Base-by-base conservation (phyloP, 2,329 filamentous ascomycete species). In the Alternaria postmessia region DNA sequence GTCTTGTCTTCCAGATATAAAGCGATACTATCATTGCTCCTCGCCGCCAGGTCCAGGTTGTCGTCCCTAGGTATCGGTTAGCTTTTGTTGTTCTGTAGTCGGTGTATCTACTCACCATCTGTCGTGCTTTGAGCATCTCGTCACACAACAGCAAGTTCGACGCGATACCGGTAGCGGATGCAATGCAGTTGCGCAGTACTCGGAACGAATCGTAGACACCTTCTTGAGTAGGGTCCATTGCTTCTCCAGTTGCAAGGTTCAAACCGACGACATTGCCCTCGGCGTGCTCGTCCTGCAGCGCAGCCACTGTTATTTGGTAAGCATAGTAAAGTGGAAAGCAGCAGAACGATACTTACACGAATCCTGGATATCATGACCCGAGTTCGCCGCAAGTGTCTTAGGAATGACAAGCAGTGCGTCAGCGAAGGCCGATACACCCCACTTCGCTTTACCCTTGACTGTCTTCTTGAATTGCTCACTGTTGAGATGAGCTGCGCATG, bases 401-500 rank as follows among this genome's bases (percentile, higher is more conserved):
- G 95, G 95, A 74, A 99, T 98, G 73, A 99, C 86, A 64, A 99
- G 85, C 46, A 99, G 86, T 54, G 95, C 94, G 80, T 99, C 94
- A 7, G 95, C 92, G 79, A 99, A 99, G 7, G 95, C 95, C 68
- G 90, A 88, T 7, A 99, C 94, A 78, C 95, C 95, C 86, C 89
- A 97, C 83, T 97, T 97, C 41, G 94, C 92, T 86, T 99, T 99
- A 74, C 95, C 95, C 86, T 97, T 99, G 77, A 98, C 91, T 30
- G 91, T 90, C 84, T 93, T 96, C 71, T 86, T 86, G 83, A 98
- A 96, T 18, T 86, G 87, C 73, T 97, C 93, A 66, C 93, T 93
- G 78, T 91, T 91, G 63, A 99, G 85, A 80, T 97, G 93, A 47
- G 89, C 86, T 24, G 94, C 93, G 71, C 92, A 96, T 32, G 95